These are phyloP conservation scores for Dendryphion nanum DNA, from an alignment of 2,329 filamentous ascomycete species.

Conservation along the genomic window DNA sequence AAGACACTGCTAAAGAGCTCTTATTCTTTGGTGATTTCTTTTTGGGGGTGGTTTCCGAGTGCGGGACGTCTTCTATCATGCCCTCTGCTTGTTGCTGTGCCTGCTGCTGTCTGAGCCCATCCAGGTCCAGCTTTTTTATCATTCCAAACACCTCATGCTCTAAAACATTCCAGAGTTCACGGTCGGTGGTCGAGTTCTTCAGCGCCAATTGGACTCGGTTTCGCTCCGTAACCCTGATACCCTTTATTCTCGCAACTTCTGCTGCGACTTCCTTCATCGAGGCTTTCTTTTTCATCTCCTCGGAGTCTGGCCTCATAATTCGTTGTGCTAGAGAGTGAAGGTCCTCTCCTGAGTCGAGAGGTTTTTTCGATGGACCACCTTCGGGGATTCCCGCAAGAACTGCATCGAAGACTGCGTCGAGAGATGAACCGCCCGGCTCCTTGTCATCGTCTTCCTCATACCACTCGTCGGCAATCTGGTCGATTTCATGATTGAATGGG, in stretches of 20 bases:
- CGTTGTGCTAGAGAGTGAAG: slow-evolving; percentile 15
- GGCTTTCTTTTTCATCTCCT: slow-evolving; percentile 9
- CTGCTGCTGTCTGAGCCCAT: slow-evolving; percentile 14
- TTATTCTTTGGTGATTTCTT: slow-evolving; percentile 1
- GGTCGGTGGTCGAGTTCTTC: slow-evolving; percentile 57
- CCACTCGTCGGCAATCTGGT: slow-evolving; percentile 32
- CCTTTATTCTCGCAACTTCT: slow-evolving; percentile 14
- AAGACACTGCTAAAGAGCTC: background rate
- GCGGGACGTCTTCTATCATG: too few species aligned
- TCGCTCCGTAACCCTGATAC: slow-evolving; percentile 42
- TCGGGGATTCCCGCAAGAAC: slow-evolving; percentile 17
- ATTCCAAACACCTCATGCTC: slow-evolving; percentile 66
- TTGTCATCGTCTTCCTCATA: slow-evolving; percentile 32
- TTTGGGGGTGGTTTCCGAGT: background rate
- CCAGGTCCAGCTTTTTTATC: slow-evolving; percentile 56
- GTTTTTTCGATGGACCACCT: slow-evolving; percentile 2
- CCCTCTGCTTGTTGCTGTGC: too few species aligned
- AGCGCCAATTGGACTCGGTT: slow-evolving; percentile 56
- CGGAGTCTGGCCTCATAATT: slow-evolving; percentile 8
- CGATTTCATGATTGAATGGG: slow-evolving; percentile 14
- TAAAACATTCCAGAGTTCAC: slow-evolving; percentile 65
- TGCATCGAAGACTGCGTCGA: slow-evolving; percentile 34
- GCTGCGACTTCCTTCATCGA: slow-evolving; percentile 2
- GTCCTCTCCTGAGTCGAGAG: slow-evolving; percentile 3
- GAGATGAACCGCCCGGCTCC: slow-evolving; percentile 3